Percentiles rank a stretch among this genome's conserved stretches.
phyloP scores from a whole-genome alignment of 768 basidiomycete genomes.

The Rubroboletus pulcherrimus region DNA sequence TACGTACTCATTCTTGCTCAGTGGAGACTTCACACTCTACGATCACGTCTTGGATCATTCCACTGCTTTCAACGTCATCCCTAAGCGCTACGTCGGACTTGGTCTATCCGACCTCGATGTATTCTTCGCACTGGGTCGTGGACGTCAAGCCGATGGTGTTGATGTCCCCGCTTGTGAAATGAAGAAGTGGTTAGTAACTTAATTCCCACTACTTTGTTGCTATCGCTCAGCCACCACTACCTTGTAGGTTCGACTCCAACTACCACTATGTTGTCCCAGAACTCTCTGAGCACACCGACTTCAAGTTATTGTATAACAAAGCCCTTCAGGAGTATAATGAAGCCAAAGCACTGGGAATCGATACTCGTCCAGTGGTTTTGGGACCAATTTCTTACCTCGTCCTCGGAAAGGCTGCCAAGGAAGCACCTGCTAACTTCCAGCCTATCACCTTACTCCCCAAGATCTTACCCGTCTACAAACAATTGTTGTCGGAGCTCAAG shows the following conservation, averaged over 20 bases:
- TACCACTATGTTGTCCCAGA: conserved; percentile 99
- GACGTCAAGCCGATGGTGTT: conserved; percentile 89
- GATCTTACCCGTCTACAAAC: conserved; percentile 87
- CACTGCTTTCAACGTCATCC: conserved; percentile 93
- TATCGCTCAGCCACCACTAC: not conserved
- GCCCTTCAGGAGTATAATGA: conserved; percentile 91
- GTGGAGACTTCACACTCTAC: conserved; percentile 98
- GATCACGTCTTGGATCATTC: conserved; percentile 99
- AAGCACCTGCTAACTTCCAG: conserved; percentile 78
- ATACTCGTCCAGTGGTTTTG: conserved; percentile 91
- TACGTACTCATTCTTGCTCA: conserved; percentile 35
- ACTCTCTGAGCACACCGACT: conserved; percentile 83
- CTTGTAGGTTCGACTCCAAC: conserved; percentile 90
- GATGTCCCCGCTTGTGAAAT: conserved; percentile 98
- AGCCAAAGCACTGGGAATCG: conserved; percentile 84
- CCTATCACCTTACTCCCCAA: conserved; percentile 87
- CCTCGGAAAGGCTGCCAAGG: conserved; percentile 88
- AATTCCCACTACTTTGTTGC: not conserved
- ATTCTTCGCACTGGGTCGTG: conserved; percentile 99
- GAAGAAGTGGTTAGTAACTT: conserved; percentile 89
- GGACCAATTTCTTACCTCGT: conserved; percentile 95
- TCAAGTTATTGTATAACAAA: conserved; percentile 97
- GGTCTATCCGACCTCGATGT: conserved; percentile 87
- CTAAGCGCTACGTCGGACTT: conserved; percentile 86
- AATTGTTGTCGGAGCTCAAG: conserved; percentile 88